These are phyloP conservation scores for Colletotrichum sp. DNA, from an alignment of 2,329 filamentous ascomycete species.

Conservation along the genomic window DNA sequence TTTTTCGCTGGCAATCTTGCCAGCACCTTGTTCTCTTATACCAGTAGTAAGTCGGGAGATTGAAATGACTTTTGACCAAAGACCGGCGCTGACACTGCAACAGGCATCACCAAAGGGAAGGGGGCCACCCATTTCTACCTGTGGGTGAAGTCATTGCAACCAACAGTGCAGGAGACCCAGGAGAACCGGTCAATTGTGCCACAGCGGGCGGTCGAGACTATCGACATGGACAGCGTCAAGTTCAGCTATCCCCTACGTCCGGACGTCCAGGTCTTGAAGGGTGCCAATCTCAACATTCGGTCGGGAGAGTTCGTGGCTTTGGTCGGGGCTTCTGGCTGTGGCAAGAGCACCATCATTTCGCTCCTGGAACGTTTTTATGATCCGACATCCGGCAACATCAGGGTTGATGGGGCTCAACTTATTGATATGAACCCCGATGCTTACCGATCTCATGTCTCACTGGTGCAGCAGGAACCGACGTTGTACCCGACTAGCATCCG, in stretches of 20 bases:
- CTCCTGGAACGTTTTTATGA: constrained; percentile 50
- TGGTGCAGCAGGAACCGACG: constrained; percentile 11
- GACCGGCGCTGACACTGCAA: neutral
- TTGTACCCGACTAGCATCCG: constrained; percentile 50
- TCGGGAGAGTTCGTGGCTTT: constrained; percentile 56
- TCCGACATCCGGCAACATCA: neutral
- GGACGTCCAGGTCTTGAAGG: neutral
- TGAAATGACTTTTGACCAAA: neutral
- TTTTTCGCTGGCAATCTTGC: constrained; percentile 26
- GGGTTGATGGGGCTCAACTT: constrained; percentile 25
- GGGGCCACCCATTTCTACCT: neutral
- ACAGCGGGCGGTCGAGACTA: neutral
- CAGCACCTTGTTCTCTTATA: neutral
- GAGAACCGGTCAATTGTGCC: neutral
- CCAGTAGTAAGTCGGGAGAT: neutral
- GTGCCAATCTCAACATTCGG: constrained; percentile 8
- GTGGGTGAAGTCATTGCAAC: neutral
- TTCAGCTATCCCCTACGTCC: neutral
- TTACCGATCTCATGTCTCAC: neutral
- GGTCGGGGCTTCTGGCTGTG: constrained; percentile 60
- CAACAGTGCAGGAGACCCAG: neutral
- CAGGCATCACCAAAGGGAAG: neutral
- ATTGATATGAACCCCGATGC: constrained; percentile 18
- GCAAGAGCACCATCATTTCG: constrained; percentile 65
- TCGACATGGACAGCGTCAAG: neutral